Base-by-base conservation (phyloP, 2,329 filamentous ascomycete species). In the Rachicladosporium sp. region DNA sequence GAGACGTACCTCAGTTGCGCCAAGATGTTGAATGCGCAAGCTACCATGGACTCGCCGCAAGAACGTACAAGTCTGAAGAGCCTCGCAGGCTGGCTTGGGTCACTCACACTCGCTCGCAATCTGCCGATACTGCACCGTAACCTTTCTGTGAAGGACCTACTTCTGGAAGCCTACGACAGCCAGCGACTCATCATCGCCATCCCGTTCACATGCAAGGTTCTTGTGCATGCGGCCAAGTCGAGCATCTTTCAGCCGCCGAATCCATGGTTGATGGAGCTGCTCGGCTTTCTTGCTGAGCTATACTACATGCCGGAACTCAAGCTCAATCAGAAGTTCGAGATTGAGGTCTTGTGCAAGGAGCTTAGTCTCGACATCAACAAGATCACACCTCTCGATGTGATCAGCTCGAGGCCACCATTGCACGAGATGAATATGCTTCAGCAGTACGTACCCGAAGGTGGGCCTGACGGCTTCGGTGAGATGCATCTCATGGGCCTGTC, bases 291-390 rank as follows among this genome's bases (percentile, higher is more conserved):
- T 29, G 84, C 94, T 52, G 93, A 98, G 56, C 71, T 98, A 3
- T 98, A 98, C 55, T 82, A 94, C 54, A 82, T 83, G 53, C 86
- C 85, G 10, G 89, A 95, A 51, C 68, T 98, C 41, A 96, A 96
- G 60, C 74, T 98, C 30, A 96, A 96, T 50, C 78, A 94, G 37
- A 98, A 96, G 54, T 98, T 98, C 52, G 91, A 98, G 61, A 96
- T 98, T 42, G 91, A 98, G 61, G 88, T 98, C 19, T 72, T 98
- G 15, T 98, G 88, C 68, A 93, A 93, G 57, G 88, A 88, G 9
- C 68, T 98, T 10, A 81, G 80, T 40, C 70, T 96, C n/a, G 87
- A 96, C 46, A 82, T 94, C 62, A 94, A 93, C 64, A 80, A 75
- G 43, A 87, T 96, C 46, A 82, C 93, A 51, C 85, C 89, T 1